Evolutionary conservation across 2,329 filamentous ascomycete species (phyloP).

Genomic region (Talaromyces sp.): DNA sequence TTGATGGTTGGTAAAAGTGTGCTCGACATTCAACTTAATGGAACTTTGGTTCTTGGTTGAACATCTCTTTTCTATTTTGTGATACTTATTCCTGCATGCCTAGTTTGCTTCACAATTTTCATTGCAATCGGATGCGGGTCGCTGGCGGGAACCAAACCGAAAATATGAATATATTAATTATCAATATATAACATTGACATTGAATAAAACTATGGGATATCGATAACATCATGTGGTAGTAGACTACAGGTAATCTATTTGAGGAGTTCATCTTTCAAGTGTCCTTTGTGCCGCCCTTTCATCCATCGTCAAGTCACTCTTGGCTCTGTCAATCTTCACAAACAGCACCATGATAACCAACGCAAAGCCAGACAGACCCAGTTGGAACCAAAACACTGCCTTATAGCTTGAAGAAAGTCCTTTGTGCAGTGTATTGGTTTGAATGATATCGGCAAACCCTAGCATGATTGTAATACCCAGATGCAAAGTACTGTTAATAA

Average conservation of each 20-base stretch:
- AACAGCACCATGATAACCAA: conserved; percentile 50
- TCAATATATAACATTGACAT: too few species aligned
- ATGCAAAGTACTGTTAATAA: conserved; percentile 67
- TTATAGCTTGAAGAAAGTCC: not conserved
- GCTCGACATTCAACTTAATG: conserved; percentile 18
- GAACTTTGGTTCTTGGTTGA: not conserved
- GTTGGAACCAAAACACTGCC: not conserved
- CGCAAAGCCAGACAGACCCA: not conserved
- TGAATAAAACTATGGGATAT: too few species aligned
- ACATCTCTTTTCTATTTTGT: not conserved
- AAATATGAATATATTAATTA: too few species aligned
- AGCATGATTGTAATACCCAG: conserved; percentile 61
- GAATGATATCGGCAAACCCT: conserved; percentile 61
- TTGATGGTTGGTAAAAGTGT: conserved; percentile 22
- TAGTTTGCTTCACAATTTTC: not conserved
- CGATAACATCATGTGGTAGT: too few species aligned
- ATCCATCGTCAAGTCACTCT: conserved; percentile 54
- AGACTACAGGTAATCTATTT: too few species aligned
- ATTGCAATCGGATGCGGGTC: too few species aligned
- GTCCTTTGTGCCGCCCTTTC: conserved; percentile 38
- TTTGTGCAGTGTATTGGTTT: conserved; percentile 39
- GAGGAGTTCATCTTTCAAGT: not conserved
- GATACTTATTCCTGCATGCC: not conserved
- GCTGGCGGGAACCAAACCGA: too few species aligned
- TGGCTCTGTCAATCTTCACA: conserved; percentile 51